phyloP scores from a whole-genome alignment of 2,329 filamentous ascomycete genomes.

The Daldinia sp. region DNA sequence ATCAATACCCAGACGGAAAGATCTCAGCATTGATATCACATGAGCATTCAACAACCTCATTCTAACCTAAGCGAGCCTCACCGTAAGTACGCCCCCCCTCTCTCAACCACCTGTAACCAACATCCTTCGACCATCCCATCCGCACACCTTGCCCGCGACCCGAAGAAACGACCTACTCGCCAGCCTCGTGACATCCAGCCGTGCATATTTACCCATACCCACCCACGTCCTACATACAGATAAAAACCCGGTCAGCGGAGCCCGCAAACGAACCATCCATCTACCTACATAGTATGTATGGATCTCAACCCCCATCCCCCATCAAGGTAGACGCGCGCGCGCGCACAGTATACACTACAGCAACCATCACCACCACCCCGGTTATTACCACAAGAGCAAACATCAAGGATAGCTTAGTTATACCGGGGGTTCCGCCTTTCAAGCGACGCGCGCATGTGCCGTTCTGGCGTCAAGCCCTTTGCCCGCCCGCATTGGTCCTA shows the following conservation, averaged over 20 bases:
- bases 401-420: too few relatives aligned
- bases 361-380: neutral
- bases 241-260: slow-evolving; percentile 3
- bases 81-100: neutral
- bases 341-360: neutral
- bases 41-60: neutral
- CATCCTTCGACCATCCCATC: neutral
- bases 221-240: neutral
- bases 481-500: slow-evolving; percentile 1
- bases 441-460: neutral
- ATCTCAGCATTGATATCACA: neutral
- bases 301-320: neutral
- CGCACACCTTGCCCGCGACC: neutral
- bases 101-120: neutral
- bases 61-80: neutral
- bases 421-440: neutral
- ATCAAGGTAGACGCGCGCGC: neutral
- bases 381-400: neutral
- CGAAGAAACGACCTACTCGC: neutral
- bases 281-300: neutral
- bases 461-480: neutral
- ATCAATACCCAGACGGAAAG: neutral
- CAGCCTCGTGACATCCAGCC: slow-evolving; percentile 4
- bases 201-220: neutral
- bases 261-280: neutral